phyloP scores from a whole-genome alignment of 805 yeast species.

The Cyberlindnera suaveolens region DNA sequence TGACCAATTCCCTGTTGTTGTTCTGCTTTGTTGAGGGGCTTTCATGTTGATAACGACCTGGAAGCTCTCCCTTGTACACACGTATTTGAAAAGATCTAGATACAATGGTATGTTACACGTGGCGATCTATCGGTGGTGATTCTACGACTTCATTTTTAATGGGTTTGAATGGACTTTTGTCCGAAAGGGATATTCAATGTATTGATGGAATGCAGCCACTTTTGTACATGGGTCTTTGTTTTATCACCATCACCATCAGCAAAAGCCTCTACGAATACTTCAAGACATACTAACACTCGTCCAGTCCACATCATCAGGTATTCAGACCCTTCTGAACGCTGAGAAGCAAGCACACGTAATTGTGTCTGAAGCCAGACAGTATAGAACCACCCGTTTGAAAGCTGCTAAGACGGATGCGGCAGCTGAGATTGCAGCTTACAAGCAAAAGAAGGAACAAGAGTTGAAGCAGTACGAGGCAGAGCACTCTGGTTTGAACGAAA shows the following conservation, averaged over 20 bases:
- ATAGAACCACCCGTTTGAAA: conserved; percentile 82
- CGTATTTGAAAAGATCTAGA: too few relatives aligned
- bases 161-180: too few relatives aligned
- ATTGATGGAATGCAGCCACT: background rate
- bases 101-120: too few relatives aligned
- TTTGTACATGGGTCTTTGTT: background rate
- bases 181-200: too few relatives aligned
- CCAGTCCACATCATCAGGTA: conserved; percentile 21
- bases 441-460: conserved; percentile 76
- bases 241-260: too few relatives aligned
- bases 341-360: conserved; percentile 97
- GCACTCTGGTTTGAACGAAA: conserved; percentile 69
- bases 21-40: too few relatives aligned
- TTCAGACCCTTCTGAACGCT: conserved; percentile 43
- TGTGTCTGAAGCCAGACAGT: conserved; percentile 87
- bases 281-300: background rate
- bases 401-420: conserved; percentile 94
- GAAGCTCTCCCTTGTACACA: too few relatives aligned
- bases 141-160: too few relatives aligned
- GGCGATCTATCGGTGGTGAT: too few relatives aligned
- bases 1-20: too few relatives aligned
- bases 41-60: too few relatives aligned
- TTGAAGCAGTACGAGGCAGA: conserved; percentile 64
- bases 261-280: background rate
- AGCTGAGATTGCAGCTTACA: conserved; percentile 81